Evolutionary conservation across 192 early-diverging fungal species (phyloP), one percentile per base, ranked within the genome.

Genomic region (Lobosporangium transversale): DNA sequence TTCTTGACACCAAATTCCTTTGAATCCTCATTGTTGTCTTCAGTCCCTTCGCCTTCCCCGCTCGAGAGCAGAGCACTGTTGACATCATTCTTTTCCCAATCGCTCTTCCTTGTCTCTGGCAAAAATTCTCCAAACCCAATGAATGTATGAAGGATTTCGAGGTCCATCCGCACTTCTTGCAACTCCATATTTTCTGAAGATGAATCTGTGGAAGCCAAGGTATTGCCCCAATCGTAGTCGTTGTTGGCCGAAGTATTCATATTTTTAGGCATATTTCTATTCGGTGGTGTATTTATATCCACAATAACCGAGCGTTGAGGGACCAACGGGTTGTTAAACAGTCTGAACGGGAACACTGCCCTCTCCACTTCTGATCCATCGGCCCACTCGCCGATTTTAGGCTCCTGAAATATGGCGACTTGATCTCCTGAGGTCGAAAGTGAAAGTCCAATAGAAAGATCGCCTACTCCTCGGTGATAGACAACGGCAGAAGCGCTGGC

Each of bases 291-390:
- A 18, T 76, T 59, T 7, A 76, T 67, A 24, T 67, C 23, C 3
- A 76, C 4, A 4, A 62, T 20, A 6, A 76, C 10, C 0, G 57
- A 61, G 27, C 26, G 10, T 21, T 55, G 58, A 12, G 45, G 63
- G 0, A 67, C 73, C 55, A 76, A 4, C 1, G 73, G 73, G 53
- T 76, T 76, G 37, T 67, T 58, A 48, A 62, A 76, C 5, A 76
- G 52, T 26, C 30, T 47, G 40, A 76, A 76, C 10, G 50, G 59
- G 49, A 76, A 76, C 0, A 21, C n/a, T 12, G 73, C 58, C n/a
- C 49, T 40, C 21, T 62, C 53, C 10, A 52, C 48, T 8, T 37
- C 24, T 4, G 47, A 45, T 0, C 73, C 73, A 29, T 67, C 73
- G 4, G 32, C 17, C 73, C 73, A 76, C 17, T 76, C 57, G 31